Conservation (phyloP, 2,329 filamentous ascomycete genomes). For the Periconia sp. region DNA sequence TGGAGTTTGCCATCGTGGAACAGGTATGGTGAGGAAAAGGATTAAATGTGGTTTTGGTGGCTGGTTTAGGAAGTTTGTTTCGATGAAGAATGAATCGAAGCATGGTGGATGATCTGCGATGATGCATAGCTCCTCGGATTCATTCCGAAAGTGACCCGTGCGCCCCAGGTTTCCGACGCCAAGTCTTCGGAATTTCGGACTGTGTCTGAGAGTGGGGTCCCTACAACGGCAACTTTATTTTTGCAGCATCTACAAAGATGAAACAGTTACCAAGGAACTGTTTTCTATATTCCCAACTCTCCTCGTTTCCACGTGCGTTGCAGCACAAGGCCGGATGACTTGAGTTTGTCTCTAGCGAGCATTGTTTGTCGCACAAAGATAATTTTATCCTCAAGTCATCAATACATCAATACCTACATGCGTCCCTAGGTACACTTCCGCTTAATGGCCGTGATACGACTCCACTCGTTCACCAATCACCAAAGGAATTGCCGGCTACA, state of each 20-base stretch:
- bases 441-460: constrained; percentile 1
- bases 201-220: not conserved
- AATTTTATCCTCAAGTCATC: not conserved
- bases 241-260: not conserved
- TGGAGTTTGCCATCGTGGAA: constrained; percentile 4
- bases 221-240: not conserved
- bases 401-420: not conserved
- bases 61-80: not conserved
- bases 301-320: not conserved
- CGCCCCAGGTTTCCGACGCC: constrained; percentile 4
- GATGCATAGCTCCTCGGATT: constrained; percentile 4
- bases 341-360: constrained; percentile 20
- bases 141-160: constrained; percentile 11
- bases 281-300: not conserved
- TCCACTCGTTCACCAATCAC: not conserved
- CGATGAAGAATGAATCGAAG: not conserved
- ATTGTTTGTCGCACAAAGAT: constrained; percentile 16
- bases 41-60: not conserved
- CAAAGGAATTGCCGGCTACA: not conserved
- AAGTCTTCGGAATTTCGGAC: constrained; percentile 4
- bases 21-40: not conserved
- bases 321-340: constrained; percentile 2
- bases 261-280: not conserved
- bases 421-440: not conserved
- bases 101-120: not conserved